Evolutionary conservation across 176 grass and related monocot genomes (phyloP).

Genomic region (Avena sativa): DNA sequence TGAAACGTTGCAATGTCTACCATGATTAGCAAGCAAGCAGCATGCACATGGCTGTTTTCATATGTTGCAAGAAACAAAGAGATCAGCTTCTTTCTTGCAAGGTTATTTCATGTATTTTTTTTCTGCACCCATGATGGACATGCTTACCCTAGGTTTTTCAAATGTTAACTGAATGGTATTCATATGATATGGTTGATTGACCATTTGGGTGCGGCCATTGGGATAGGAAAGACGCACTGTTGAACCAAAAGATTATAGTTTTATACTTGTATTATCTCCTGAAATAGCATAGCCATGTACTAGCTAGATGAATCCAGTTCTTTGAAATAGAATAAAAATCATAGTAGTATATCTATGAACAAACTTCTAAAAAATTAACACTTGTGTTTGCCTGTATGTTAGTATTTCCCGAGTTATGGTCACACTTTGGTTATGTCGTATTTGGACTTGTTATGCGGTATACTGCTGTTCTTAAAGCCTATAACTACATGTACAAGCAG

Average conservation of each 20-base stretch:
- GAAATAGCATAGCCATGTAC: not conserved
- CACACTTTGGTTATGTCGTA: not conserved
- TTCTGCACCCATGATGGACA: not conserved
- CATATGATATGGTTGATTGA: slow-evolving; percentile 3
- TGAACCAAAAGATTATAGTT: not conserved
- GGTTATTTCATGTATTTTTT: not conserved
- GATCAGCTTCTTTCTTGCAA: not conserved
- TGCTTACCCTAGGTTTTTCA: not conserved
- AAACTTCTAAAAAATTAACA: not conserved
- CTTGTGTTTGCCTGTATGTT: slow-evolving; percentile 19
- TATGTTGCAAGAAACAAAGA: not conserved
- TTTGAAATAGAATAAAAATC: not conserved
- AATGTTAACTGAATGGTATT: not conserved
- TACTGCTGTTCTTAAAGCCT: slow-evolving; percentile 13
- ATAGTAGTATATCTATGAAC: slow-evolving; percentile 4
- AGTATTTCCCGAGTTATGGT: not conserved
- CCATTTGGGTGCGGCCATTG: not conserved
- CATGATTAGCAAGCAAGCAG: not conserved
- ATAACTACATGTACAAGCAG: not conserved
- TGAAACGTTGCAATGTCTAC: not conserved
- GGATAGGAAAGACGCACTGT: not conserved
- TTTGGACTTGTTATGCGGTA: slow-evolving; percentile 9
- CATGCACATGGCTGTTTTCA: not conserved
- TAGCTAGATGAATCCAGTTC: not conserved
- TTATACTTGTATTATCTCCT: not conserved